Evolutionary conservation across 2,329 filamentous ascomycete species (phyloP), one percentile per base, ranked within the genome.

Genomic region (Ophiostoma angusticollis): DNA sequence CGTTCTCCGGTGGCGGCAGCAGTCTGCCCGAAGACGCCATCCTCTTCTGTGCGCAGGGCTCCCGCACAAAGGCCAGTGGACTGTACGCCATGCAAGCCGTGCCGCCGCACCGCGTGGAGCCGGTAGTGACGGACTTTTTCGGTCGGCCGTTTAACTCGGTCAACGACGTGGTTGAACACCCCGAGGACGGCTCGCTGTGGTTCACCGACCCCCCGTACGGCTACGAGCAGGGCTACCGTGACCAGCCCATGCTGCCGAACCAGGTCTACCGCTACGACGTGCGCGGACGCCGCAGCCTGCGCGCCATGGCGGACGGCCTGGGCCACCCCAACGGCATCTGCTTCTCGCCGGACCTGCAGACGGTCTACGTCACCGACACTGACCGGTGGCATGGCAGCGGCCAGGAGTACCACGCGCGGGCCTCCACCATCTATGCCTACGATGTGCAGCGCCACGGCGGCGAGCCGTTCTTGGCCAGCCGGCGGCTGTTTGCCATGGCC

Each of bases 401-500:
- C 5, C 48, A 31, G 2, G 46, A 44, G 6, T 52, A 59, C 45
- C 45, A 45, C 14, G 46, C 39, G 28, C 52, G 57, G 54, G 35
- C 44, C 6, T 39, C 44, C 2, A 37, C 41, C 21, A 45, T 45
- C 17, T 45, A 71, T 39, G 64, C 67, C 0, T 70, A 64, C 40
- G 67, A 72, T 47, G 50, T 73, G 6, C 43, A 56, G 2, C 50
- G 36, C 2, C 52, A 55, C 16, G 47, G 52, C 11, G 56, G 50
- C 4, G 52, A 59, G 9, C 58, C 58, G 0, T 66, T 66, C 38
- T 53, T 74, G 5, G 47, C 49, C 1, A 71, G 72, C 47, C 62
- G 62, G 35, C 63, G 68, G 14, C 49, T 72, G 0, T 75, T 76
- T 45, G 64, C 70, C 4, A 66, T 64, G 45, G 61, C 63, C 2